Percentiles rank a stretch among this genome's conserved stretches.
Evolutionary conservation across 768 basidiomycete genomes (phyloP).

Genomic region (Botryobasidium botryosum): DNA sequence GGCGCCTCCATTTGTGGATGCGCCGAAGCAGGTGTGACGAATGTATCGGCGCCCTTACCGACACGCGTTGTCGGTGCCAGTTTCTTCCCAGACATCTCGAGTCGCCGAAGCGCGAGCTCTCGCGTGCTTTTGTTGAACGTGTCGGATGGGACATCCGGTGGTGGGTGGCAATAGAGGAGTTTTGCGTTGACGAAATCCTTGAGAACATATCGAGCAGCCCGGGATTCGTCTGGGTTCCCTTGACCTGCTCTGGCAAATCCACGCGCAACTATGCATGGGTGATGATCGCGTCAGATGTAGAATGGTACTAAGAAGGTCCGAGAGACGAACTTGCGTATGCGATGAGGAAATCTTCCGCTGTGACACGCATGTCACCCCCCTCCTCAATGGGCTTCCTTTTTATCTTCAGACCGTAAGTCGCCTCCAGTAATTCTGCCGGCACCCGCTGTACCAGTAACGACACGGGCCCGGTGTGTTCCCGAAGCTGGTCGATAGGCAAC

Average conservation of each 20-base stretch:
- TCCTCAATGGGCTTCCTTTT: constrained; percentile 50
- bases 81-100: constrained; percentile 56
- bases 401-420: constrained; percentile 73
- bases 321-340: constrained; percentile 75
- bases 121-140: constrained; percentile 63
- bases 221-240: constrained; percentile 94
- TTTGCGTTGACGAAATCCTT: constrained; percentile 97
- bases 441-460: constrained; percentile 63
- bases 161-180: constrained; percentile 77
- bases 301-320: not conserved
- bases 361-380: constrained; percentile 54
- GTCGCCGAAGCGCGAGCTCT: constrained; percentile 36
- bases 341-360: constrained; percentile 67
- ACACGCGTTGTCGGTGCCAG: constrained; percentile 78
- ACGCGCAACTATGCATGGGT: constrained; percentile 50
- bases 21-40: constrained; percentile 25
- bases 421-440: constrained; percentile 71
- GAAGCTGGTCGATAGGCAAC: constrained; percentile 91
- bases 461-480: constrained; percentile 77
- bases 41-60: constrained; percentile 69
- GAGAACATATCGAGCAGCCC: constrained; percentile 77
- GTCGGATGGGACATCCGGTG: constrained; percentile 38
- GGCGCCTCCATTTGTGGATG: constrained; percentile 4
- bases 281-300: not conserved
- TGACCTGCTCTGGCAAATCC: constrained; percentile 88